Percentiles rank a stretch among this genome's conserved stretches.
Evolutionary conservation across 305 asterid species (phyloP).

Genomic region (Fraxinus angustifolia): DNA sequence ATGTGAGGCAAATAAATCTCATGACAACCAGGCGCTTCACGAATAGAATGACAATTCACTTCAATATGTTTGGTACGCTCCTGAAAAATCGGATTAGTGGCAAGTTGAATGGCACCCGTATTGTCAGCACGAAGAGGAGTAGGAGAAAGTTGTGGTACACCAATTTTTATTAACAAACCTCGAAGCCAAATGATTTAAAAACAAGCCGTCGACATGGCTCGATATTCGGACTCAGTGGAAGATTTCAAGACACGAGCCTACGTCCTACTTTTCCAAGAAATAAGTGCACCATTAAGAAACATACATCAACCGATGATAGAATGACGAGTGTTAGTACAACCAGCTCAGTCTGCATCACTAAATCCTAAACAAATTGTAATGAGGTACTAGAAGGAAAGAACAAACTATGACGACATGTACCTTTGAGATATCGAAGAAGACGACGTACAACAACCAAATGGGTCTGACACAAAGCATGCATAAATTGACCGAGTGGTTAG

Average conservation of each 20-base stretch:
- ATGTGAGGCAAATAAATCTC: no score
- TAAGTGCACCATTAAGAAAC: not conserved
- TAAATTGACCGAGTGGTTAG: no score
- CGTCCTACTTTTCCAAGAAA: not conserved
- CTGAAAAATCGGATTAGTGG: no score
- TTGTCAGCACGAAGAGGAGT: no score
- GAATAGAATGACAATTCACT: no score
- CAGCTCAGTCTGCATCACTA: not conserved
- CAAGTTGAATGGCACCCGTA: no score
- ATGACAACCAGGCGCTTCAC: no score
- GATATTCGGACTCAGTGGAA: not conserved
- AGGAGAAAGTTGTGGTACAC: no score
- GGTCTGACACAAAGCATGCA: no score
- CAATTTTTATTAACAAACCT: not conserved
- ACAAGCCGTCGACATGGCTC: not conserved
- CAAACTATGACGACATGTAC: not conserved
- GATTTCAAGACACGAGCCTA: not conserved
- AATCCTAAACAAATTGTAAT: not conserved
- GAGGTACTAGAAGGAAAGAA: not conserved
- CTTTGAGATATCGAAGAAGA: no score
- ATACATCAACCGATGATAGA: not conserved
- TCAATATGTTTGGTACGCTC: no score
- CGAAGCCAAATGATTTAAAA: not conserved
- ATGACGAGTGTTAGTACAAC: not conserved
- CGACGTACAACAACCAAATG: no score